Evolutionary conservation across 192 early-diverging fungal species (phyloP), one percentile per base, ranked within the genome.

Genomic region (Phycomyces blakesleeanus): DNA sequence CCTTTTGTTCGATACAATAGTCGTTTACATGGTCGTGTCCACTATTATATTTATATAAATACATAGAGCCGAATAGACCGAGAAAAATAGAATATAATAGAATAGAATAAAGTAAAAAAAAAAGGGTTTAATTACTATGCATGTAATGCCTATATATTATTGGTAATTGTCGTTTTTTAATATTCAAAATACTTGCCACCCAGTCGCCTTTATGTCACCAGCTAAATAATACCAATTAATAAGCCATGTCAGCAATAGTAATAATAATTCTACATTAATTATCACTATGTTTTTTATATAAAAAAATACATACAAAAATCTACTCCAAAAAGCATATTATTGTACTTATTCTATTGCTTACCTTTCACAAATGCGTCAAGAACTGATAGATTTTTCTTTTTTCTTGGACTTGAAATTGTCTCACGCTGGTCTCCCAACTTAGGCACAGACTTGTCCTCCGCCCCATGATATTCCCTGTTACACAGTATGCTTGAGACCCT

Each of bases 1-100:
- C 69, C 6, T 69, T 62, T 25, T 64, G 72, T 27, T 76, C 53
- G 53, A 74, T 54, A 18, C 78, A 79, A 63, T 76, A 71, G 39
- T 69, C 67, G 29, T 69, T 69, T 1, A 69, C 67, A 53, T 69
- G 67, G 38, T 69, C 67, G 24, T 63, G 59, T 8, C 67, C 67
- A 57, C 67, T 69, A n/a, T n/a, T n/a, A n/a, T n/a, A n/a, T n/a
- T n/a, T n/a, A n/a, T n/a, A n/a, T n/a, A n/a, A n/a, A n/a, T n/a
- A n/a, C n/a, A n/a, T n/a, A n/a, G n/a, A n/a, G n/a, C n/a, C n/a
- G n/a, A n/a, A n/a, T n/a, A n/a, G n/a, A n/a, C n/a, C n/a, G n/a
- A n/a, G n/a, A n/a, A n/a, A n/a, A n/a, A n/a, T n/a, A n/a, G n/a
- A n/a, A n/a, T n/a, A n/a, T n/a, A n/a, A n/a, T n/a, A n/a, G n/a